Conservation (phyloP, 2,329 filamentous ascomycete genomes). For the Xylaria sp. region DNA sequence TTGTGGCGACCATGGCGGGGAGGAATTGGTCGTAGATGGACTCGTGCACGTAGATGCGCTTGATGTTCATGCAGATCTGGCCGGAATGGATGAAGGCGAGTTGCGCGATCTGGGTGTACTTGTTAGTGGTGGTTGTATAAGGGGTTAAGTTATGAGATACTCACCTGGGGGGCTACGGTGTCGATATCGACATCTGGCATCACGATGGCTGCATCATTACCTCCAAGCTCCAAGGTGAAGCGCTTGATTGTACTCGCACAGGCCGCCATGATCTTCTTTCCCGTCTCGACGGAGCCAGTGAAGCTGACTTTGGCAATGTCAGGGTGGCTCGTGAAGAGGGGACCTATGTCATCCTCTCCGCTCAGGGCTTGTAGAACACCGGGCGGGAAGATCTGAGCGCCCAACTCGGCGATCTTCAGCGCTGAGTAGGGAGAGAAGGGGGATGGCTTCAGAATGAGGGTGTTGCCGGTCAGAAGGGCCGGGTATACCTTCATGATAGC, state of each 20-base stretch:
- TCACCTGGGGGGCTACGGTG: constrained; percentile 21
- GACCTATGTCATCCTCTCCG: constrained; percentile 56
- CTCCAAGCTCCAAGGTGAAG: constrained; percentile 59
- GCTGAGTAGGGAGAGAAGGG: constrained; percentile 42
- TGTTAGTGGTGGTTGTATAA: neutral
- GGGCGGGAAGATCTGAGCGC: constrained; percentile 51
- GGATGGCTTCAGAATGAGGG: constrained; percentile 52
- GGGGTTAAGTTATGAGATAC: constrained; percentile 31
- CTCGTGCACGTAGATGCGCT: constrained; percentile 53
- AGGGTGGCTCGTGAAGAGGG: constrained; percentile 52
- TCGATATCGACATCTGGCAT: constrained; percentile 48
- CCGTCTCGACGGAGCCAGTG: constrained; percentile 55
- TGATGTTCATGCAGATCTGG: constrained; percentile 46
- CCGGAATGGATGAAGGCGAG: constrained; percentile 40
- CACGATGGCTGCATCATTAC: constrained; percentile 56
- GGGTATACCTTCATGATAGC: constrained; percentile 50
- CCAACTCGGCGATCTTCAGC: constrained; percentile 56
- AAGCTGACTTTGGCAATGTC: constrained; percentile 60
- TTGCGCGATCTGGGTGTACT: neutral
- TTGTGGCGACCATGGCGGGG: constrained; percentile 36
- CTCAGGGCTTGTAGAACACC: constrained; percentile 57
- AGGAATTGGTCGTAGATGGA: constrained; percentile 42
- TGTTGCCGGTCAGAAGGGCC: constrained; percentile 51
- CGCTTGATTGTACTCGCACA: constrained; percentile 54
- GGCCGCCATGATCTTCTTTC: constrained; percentile 55